Conservation (phyloP, 495 filamentous ascomycete species). For the Penicillium silybi region DNA sequence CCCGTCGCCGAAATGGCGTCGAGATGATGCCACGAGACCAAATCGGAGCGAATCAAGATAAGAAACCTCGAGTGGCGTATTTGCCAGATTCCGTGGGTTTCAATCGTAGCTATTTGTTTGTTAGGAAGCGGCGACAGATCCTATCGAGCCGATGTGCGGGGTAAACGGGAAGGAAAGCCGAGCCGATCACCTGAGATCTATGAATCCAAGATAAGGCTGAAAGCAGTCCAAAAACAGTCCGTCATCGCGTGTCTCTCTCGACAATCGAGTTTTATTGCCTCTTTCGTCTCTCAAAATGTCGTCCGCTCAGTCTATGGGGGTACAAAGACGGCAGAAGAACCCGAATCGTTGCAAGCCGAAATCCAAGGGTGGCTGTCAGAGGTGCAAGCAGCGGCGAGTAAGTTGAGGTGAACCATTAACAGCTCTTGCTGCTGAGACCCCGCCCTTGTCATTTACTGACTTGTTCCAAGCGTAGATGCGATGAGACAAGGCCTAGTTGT, state of each 20-base stretch:
- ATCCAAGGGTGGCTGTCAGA: constrained; percentile 22
- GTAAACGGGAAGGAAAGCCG: constrained; percentile 2
- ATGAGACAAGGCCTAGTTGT: constrained; percentile 25
- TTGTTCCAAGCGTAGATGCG: constrained; percentile 19
- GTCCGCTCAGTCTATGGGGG: not conserved
- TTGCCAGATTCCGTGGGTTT: no score
- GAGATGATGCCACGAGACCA: not conserved
- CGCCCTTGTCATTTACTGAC: constrained; percentile 1
- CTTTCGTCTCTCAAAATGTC: no score
- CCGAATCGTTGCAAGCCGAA: constrained; percentile 25
- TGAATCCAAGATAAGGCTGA: not conserved
- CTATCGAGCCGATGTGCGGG: not conserved
- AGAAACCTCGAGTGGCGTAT: not conserved
- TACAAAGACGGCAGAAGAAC: constrained; percentile 20
- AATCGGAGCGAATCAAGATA: not conserved
- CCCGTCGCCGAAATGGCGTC: not conserved
- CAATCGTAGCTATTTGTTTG: no score
- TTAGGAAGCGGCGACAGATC: no score
- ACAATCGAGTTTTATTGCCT: not conserved
- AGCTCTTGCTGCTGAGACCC: not conserved
- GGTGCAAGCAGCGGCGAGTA: constrained; percentile 28
- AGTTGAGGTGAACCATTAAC: constrained; percentile 14
- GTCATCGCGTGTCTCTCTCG: not conserved
- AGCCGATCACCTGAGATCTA: constrained; percentile 4
- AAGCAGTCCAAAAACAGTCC: not conserved